phyloP scores from a whole-genome alignment of 2,329 filamentous ascomycete species.

The Alternaria ethzedia region DNA sequence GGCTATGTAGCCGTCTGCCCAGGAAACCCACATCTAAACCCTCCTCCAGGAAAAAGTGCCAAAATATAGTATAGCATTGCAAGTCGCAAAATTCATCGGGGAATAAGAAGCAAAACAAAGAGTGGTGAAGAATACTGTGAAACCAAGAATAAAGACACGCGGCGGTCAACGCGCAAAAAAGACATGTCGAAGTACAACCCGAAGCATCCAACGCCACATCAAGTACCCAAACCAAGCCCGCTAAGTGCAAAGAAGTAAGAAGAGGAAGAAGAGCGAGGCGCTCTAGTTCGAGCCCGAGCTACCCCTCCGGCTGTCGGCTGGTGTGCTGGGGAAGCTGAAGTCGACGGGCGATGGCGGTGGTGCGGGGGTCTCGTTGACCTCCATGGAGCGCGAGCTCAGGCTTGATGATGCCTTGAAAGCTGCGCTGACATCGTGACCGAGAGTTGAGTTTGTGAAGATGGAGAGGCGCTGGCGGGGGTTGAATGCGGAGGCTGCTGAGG shows the following conservation, averaged over 20 bases:
- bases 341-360: slow-evolving; percentile 51
- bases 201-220: neutral
- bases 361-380: slow-evolving; percentile 48
- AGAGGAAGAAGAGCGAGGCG: slow-evolving; percentile 3
- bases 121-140: neutral
- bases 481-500: slow-evolving; percentile 26
- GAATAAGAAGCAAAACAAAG: neutral
- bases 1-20: neutral
- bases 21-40: neutral
- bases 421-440: slow-evolving; percentile 50
- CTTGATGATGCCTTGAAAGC: slow-evolving; percentile 48
- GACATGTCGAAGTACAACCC: neutral
- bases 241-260: slow-evolving; percentile 41
- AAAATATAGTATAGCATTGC: neutral
- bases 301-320: slow-evolving; percentile 18
- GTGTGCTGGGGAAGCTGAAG: slow-evolving; percentile 48
- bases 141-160: neutral
- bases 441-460: slow-evolving; percentile 49
- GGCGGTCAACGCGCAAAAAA: neutral
- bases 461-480: slow-evolving; percentile 51
- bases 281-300: slow-evolving; percentile 5
- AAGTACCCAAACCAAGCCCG: slow-evolving; percentile 17
- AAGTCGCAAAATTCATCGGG: neutral
- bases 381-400: slow-evolving; percentile 32
- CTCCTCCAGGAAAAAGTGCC: neutral